A percentile compares a stretch with the other conserved stretches of the same genome.
These are phyloP conservation scores for baker's yeast (Saccharomyces cerevisiae) DNA, from an alignment of 805 yeast genomes.

Conservation along the genomic window DNA sequence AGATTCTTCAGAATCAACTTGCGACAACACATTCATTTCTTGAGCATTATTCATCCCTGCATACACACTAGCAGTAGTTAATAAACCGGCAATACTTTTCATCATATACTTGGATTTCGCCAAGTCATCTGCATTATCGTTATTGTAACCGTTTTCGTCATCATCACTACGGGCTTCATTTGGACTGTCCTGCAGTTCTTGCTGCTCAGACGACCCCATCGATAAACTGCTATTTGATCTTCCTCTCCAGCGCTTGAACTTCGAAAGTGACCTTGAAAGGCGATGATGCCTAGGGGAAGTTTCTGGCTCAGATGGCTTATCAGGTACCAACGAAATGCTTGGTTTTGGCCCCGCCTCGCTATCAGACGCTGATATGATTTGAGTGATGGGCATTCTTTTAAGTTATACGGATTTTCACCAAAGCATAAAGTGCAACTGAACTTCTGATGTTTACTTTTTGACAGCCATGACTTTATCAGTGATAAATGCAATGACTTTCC, in stretches of 20 bases:
- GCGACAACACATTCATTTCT: constrained; percentile 13
- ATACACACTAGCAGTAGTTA: constrained; percentile 51
- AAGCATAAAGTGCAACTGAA: background rate
- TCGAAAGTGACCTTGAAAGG: background rate
- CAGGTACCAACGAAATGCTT: background rate
- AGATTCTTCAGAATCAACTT: constrained; percentile 9
- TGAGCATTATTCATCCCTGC: constrained; percentile 30
- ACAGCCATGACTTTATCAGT: background rate
- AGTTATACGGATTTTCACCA: background rate
- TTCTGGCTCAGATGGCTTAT: background rate
- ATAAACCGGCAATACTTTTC: constrained; percentile 44
- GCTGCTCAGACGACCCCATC: background rate
- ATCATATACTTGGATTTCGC: constrained; percentile 39
- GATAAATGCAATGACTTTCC: background rate
- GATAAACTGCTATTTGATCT: background rate
- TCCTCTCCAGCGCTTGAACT: background rate
- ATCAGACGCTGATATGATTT: background rate
- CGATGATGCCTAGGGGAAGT: background rate
- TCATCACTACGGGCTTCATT: constrained; percentile 1
- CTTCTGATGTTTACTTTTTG: background rate
- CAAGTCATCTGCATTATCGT: constrained; percentile 25
- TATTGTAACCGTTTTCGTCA: constrained; percentile 10
- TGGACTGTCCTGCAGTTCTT: background rate
- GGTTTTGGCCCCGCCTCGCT: background rate
- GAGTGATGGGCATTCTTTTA: background rate